These are phyloP conservation scores for Fraxinus sp. DNA, from an alignment of 305 asterid species.

Conservation along the genomic window DNA sequence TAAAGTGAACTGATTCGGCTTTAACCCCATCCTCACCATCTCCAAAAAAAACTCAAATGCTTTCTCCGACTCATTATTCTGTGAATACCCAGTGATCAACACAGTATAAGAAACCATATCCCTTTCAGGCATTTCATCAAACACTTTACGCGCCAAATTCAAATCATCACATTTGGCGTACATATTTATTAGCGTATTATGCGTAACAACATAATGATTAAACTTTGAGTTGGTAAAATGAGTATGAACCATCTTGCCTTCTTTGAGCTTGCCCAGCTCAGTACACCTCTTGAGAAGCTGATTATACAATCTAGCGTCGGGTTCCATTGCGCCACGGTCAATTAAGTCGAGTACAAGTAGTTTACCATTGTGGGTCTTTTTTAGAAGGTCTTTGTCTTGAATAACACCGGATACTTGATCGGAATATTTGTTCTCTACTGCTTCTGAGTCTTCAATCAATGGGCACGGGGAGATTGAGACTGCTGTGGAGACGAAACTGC, in stretches of 20 bases:
- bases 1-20: slow-evolving; percentile 71
- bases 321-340: slow-evolving; percentile 50
- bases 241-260: slow-evolving; percentile 55
- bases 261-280: slow-evolving; percentile 43
- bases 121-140: slow-evolving; percentile 62
- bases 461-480: background rate
- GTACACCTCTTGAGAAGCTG: slow-evolving; percentile 69
- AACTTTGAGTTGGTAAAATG: slow-evolving; percentile 52
- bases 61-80: slow-evolving; percentile 39
- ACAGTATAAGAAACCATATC: slow-evolving; percentile 88
- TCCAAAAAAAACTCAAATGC: slow-evolving; percentile 47
- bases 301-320: slow-evolving; percentile 51
- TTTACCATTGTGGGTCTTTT: slow-evolving; percentile 44
- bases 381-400: slow-evolving; percentile 54
- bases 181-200: slow-evolving; percentile 56
- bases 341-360: slow-evolving; percentile 63
- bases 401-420: slow-evolving; percentile 41
- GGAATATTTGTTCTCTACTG: slow-evolving; percentile 10
- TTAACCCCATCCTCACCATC: slow-evolving; percentile 55
- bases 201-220: slow-evolving; percentile 35
- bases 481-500: slow-evolving; percentile 31
- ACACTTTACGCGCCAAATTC: slow-evolving; percentile 62
- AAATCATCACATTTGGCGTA: slow-evolving; percentile 59
- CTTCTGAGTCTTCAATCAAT: slow-evolving; percentile 26
- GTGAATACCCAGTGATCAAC: slow-evolving; percentile 73